Base-by-base conservation (phyloP, 106 monocot genomes). In the Platanthera zijinensis region DNA sequence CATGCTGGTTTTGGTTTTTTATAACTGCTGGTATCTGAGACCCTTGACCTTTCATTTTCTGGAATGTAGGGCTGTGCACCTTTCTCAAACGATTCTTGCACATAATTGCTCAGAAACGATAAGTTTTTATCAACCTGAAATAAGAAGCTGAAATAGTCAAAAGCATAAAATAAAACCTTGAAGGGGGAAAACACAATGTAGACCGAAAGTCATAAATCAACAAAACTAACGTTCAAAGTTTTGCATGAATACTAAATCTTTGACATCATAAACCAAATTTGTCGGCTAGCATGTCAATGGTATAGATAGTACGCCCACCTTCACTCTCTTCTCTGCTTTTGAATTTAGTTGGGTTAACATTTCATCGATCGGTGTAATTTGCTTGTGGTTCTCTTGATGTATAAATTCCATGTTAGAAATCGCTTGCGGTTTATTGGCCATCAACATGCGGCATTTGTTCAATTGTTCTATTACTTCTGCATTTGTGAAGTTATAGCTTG, bases 11-110 rank as follows among this genome's bases (percentile, higher is more conserved):
- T 64, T 82, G 91, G 45, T 78, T 84, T 69, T 69, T 57, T 83
- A 53, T 83, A 89, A 69, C 70, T 85, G 63, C 57, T 67, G 51
- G 81, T 64, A 13, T 83, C 77, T 28, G 82, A 74, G 57, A 85
- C 82, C 17, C 89, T 86, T 5, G 84, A 81, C 15, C 92, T 79
- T 73, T 92, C 99, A 59, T 59, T 85, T 80, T 99, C 94, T 52
- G 91, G 86, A 21, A 94, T 78, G 77, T 97, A 97, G 17, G 94
- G 94, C 25, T 73, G 79, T 47, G 91, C 89, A 0, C 97, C 97
- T 11, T 89, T 94, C 77, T 94, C 91, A 57, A 97, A 76, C 50
- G 97, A 77, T 78, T 85, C 83, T 77, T 84, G 86, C 32, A 97
- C 89, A 77, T 79, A 91, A 73, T 53, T 63, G 68, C 84, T 78